Evolutionary conservation across 2,329 filamentous ascomycete genomes (phyloP).

Genomic region (Neoarthrinium moseri): DNA sequence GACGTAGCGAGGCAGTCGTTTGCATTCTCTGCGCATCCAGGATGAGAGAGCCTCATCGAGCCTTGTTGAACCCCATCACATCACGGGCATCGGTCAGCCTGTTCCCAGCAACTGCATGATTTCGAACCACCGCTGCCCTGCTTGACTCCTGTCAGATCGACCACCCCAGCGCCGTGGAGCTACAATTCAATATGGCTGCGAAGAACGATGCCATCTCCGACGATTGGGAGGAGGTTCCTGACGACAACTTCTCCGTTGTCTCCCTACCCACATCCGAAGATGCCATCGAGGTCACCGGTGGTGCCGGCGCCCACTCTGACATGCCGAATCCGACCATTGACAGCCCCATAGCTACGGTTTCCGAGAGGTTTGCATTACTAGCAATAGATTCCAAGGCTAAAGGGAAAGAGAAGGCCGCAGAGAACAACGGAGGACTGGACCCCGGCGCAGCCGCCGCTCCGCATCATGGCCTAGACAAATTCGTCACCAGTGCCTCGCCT

Average conservation of each 20-base stretch:
- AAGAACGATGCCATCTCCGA: conserved; percentile 14
- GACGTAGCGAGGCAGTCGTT: too few species aligned
- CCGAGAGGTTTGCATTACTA: not conserved
- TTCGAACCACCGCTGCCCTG: too few species aligned
- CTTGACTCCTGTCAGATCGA: not conserved
- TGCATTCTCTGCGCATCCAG: too few species aligned
- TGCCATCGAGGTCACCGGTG: not conserved
- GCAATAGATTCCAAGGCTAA: not conserved
- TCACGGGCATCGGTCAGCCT: too few species aligned
- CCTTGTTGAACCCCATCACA: too few species aligned
- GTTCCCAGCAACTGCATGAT: too few species aligned
- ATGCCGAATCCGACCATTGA: not conserved
- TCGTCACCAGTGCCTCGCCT: too few species aligned
- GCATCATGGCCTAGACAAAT: too few species aligned
- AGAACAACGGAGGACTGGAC: too few species aligned
- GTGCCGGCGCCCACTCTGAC: not conserved
- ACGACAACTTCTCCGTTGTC: conserved; percentile 22
- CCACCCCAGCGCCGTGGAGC: too few species aligned
- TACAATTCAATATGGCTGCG: conserved; percentile 13
- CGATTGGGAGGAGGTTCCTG: conserved; percentile 24
- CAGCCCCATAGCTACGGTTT: not conserved
- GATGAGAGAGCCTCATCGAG: too few species aligned
- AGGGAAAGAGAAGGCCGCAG: not conserved
- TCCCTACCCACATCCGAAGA: conserved; percentile 23
- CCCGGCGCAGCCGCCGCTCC: too few species aligned